Percentiles rank a stretch among this genome's conserved stretches.
phyloP scores from a whole-genome alignment of 495 filamentous ascomycete species.

The Neurospora hispaniola region DNA sequence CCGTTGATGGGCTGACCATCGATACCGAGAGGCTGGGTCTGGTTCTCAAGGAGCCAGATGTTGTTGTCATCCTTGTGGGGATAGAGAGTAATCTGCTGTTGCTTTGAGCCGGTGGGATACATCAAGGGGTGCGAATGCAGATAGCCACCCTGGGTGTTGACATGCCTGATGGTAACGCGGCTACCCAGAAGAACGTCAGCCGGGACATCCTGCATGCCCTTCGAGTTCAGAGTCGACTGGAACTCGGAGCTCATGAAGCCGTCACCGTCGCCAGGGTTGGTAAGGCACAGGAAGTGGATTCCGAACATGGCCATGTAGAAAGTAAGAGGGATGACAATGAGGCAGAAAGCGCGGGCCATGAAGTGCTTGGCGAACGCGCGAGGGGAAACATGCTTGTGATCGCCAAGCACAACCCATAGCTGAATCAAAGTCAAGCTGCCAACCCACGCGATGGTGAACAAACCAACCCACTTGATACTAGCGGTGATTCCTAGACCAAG shows the following conservation, averaged over 20 bases:
- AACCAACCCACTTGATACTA: conserved; percentile 97
- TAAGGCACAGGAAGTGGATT: conserved; percentile 86
- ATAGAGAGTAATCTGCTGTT: conserved; percentile 96
- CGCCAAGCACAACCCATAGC: conserved; percentile 88
- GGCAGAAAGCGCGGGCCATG: conserved; percentile 79
- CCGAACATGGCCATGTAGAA: conserved; percentile 96
- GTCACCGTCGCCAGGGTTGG: conserved; percentile 92
- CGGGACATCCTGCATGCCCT: conserved; percentile 88
- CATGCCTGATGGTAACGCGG: conserved; percentile 74
- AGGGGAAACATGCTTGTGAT: conserved; percentile 68
- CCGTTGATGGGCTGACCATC: conserved; percentile 69
- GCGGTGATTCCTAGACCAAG: conserved; percentile 80
- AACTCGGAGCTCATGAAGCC: conserved; percentile 99
- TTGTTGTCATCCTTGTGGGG: conserved; percentile 99
- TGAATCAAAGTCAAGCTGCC: conserved; percentile 83
- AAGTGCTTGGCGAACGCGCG: conserved; percentile 92
- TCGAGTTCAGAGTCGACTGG: conserved; percentile 92
- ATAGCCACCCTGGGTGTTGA: conserved; percentile 96
- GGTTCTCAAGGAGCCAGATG: conserved; percentile 83
- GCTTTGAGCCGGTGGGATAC: conserved; percentile 95
- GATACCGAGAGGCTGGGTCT: conserved; percentile 76
- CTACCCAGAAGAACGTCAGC: conserved; percentile 87
- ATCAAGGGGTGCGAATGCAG: conserved; percentile 93
- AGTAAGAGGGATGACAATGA: conserved; percentile 77
- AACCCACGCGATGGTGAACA: conserved; percentile 99